Base-by-base conservation (phyloP, 1,139 yeast genomes). In the Taphrina populina region DNA sequence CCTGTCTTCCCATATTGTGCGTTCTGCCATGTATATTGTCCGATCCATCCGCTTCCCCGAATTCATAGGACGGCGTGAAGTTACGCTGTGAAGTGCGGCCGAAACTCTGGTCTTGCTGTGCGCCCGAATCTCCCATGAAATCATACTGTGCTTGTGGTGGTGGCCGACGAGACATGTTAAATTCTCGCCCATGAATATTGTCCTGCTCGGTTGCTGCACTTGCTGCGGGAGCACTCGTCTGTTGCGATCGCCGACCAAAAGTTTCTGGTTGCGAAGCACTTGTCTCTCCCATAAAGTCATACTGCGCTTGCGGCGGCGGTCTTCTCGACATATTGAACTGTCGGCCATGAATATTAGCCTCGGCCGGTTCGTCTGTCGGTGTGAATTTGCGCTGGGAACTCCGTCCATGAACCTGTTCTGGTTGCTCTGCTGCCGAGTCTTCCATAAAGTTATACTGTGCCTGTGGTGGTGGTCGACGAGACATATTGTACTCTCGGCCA, bases 121-220 rank as follows among this genome's bases (percentile, higher is more conserved):
- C 35, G 15, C 19, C 3, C 13, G 47, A 23, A 29, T 43, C 47
- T 5, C 47, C 36, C 35, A 49, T 40, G 33, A 49, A 49, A 24
- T 49, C 39, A 11, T 49, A 49, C 46, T 49, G 54, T 20, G 54
- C 54, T n/a, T 49, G 54, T 13, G 54, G 54, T 13, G 54, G 54
- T 10, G 47, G 36, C 13, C 47, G 29, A 6, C 47, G 17, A 10
- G 47, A 29, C 47, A 43, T 43, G 37, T 43, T 43, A 37, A 30
- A 43, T n/a, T 43, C 47, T 30, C 47, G 8, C 5, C 47, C 47
- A 30, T 43, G 47, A 29, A 43, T 13, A 20, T 43, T 43, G 10
- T 43, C 47, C 17, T 35, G 13, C 27, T 43, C 20, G 4, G 43
- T 27, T 13, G 21, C 43, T 21, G 21, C 43, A n/a, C n/a, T n/a